Base-by-base conservation (phyloP, 305 asterid species). In the Withania somnifera region DNA sequence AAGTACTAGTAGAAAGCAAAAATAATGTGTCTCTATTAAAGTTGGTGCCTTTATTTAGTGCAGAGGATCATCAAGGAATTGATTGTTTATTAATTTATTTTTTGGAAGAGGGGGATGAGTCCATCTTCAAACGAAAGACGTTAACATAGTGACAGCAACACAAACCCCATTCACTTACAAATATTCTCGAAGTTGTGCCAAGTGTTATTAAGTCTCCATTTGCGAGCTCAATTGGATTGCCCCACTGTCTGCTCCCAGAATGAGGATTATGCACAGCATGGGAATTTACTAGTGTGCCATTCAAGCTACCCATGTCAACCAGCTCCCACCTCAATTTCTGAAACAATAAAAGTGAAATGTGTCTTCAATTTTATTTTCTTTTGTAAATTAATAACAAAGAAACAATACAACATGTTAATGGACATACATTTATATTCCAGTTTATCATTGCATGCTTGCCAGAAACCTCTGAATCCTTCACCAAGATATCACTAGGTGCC, bases 251-350 rank as follows among this genome's bases (percentile, higher is more conserved):
- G 84, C 88, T 90, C 88, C 93, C 95, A 81, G 92, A 83, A 82
- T 89, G 92, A 87, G 92, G 89, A 83, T 82, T 83, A 82, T 85
- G 89, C 82, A 89, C 88, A 64, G 91, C 84, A 63, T 84, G 92
- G 84, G 97, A 90, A 90, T 93, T 93, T 88, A 94, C 83, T 64
- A 84, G 87, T 11, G 99, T 94, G 81, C 99, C 99, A 82, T 97
- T 97, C 89, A 95, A 86, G 92, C 99, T 97, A 79, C 99, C 99
- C 98, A 97, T 90, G 90, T 97, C 99, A 83, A 95, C 90, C 84
- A 97, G 93, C 90, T 97, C 99, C 99, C 99, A 97, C 85, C 90
- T 95, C 82, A 88, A 86, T 86, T 91, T 95, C 99, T 97, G 88
- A 83, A 88, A 85, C 58, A 85, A 85, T 78, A 85, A 30, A 73